Evolutionary conservation across 176 grass and related monocot genomes (phyloP).

Genomic region (Oryza nivara): DNA sequence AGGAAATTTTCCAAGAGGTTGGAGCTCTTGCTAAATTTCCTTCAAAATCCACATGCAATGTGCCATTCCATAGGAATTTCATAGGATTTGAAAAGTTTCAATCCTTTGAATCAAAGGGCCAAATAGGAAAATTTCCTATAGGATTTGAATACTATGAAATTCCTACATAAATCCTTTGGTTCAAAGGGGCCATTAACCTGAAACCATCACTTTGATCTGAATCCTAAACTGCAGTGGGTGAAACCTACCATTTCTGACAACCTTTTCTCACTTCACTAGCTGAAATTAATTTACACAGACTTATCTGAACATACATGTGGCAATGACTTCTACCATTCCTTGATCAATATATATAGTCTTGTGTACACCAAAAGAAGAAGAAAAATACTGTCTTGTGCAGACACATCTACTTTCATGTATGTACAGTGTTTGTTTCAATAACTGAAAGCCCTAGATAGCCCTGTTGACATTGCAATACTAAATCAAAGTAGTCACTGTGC

Average conservation of each 20-base stretch:
- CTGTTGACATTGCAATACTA: neutral
- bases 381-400: neutral
- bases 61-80: no score
- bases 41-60: no score
- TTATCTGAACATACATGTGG: neutral
- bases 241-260: neutral
- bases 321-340: neutral
- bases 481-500: neutral
- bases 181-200: neutral
- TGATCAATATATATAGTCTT: neutral
- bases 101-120: no score
- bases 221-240: neutral
- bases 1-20: no score
- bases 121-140: no score
- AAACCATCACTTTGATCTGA: neutral
- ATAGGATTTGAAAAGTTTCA: no score
- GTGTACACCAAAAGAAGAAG: neutral
- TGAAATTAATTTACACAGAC: neutral
- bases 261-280: neutral
- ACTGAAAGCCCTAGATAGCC: neutral
- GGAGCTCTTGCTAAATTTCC: no score
- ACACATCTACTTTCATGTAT: neutral
- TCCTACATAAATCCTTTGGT: no score
- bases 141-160: no score
- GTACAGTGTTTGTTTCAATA: neutral